phyloP scores from a whole-genome alignment of 768 basidiomycete species.

The Lactarius hengduanensis region DNA sequence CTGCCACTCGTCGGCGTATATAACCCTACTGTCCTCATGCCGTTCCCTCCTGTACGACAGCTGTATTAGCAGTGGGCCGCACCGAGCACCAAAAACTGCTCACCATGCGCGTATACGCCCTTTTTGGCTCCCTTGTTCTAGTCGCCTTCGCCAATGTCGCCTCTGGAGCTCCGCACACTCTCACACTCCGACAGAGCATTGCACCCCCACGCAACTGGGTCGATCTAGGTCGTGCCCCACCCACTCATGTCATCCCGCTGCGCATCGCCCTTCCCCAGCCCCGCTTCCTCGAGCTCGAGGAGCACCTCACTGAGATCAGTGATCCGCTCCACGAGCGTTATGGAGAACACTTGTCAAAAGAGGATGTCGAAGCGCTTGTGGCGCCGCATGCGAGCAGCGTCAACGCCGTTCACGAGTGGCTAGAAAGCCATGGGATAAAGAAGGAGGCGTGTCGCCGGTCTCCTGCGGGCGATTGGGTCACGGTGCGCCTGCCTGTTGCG shows the following conservation, averaged over 20 bases:
- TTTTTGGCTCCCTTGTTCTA: not conserved
- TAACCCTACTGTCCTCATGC: not conserved
- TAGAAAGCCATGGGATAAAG: slow-evolving; percentile 51
- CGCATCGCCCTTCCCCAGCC: slow-evolving; percentile 37
- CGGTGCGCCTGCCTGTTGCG: slow-evolving; percentile 48
- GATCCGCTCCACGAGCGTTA: slow-evolving; percentile 32
- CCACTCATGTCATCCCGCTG: slow-evolving; percentile 49
- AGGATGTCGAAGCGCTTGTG: slow-evolving; percentile 55
- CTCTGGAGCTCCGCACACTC: slow-evolving; percentile 1
- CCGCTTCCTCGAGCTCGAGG: slow-evolving; percentile 31
- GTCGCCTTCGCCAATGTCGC: not conserved
- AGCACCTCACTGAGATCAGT: slow-evolving; percentile 31
- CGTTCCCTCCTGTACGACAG: not conserved
- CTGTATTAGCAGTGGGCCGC: not conserved
- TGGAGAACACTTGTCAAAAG: slow-evolving; percentile 47
- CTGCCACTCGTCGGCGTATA: not conserved
- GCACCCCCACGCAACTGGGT: slow-evolving; percentile 47
- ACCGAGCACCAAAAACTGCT: not conserved
- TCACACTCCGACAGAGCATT: slow-evolving; percentile 47
- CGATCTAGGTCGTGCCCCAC: slow-evolving; percentile 42
- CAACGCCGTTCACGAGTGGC: slow-evolving; percentile 52
- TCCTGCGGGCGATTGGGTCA: slow-evolving; percentile 63
- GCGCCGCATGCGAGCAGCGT: slow-evolving; percentile 53
- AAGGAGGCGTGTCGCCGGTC: slow-evolving; percentile 49
- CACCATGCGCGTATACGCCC: not conserved